Conservation (phyloP, 192 early-diverging fungal species). For the Coemansia brasiliensis region DNA sequence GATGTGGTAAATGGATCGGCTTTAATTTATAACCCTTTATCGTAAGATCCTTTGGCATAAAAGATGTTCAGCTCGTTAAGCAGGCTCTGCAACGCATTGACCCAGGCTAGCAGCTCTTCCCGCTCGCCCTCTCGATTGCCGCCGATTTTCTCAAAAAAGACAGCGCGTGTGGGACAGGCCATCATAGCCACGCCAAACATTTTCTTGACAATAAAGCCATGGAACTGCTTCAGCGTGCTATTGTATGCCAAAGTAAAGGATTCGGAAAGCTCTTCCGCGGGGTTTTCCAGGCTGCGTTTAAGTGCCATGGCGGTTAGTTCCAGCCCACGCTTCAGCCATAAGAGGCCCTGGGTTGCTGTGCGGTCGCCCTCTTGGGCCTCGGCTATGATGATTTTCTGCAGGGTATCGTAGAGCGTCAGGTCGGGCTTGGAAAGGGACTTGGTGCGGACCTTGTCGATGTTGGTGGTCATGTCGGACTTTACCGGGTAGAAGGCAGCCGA, state of each 20-base stretch:
- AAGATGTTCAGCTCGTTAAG: constrained; percentile 64
- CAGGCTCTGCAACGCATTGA: constrained; percentile 71
- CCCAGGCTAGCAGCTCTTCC: constrained; percentile 67
- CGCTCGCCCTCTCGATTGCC: constrained; percentile 59
- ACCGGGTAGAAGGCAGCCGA: constrained; percentile 80
- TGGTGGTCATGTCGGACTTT: constrained; percentile 89
- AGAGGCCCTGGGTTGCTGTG: constrained; percentile 84
- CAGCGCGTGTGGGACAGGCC: constrained; percentile 85
- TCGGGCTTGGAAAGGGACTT: constrained; percentile 59
- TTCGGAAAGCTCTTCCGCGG: constrained; percentile 61
- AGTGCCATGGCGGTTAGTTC: constrained; percentile 76
- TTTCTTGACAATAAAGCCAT: constrained; percentile 67
- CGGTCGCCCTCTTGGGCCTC: constrained; percentile 81
- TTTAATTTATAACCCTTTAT: constrained; percentile 48
- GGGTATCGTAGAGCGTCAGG: constrained; percentile 69
- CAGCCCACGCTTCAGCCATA: constrained; percentile 90
- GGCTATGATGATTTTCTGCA: constrained; percentile 75
- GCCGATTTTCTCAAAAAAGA: constrained; percentile 87
- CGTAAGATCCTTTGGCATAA: constrained; percentile 55
- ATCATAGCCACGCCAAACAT: constrained; percentile 79
- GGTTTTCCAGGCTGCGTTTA: constrained; percentile 58
- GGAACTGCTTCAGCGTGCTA: constrained; percentile 67
- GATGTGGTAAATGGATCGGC: not conserved
- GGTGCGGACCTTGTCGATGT: constrained; percentile 74
- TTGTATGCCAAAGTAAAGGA: constrained; percentile 77